Conservation (phyloP, 768 basidiomycete genomes). For the Lactarius tabidus region DNA sequence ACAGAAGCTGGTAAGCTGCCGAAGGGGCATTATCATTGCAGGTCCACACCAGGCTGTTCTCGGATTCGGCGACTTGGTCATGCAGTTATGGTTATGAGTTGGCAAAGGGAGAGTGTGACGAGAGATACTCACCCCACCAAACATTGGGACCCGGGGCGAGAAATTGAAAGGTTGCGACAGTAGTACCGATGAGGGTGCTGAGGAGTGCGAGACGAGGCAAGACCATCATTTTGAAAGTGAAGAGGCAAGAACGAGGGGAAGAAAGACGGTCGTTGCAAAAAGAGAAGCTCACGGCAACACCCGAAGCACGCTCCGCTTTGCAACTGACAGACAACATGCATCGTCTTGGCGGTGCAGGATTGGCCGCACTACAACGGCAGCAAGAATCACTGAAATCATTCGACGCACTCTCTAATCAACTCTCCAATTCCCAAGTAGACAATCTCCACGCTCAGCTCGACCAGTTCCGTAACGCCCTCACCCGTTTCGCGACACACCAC, state of each 20-base stretch:
- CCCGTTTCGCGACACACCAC: conserved; percentile 80
- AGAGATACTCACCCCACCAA: conserved; percentile 58
- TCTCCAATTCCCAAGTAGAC: conserved; percentile 73
- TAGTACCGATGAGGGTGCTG: conserved; percentile 39
- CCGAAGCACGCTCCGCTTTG: background rate
- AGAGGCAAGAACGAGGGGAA: conserved; percentile 12
- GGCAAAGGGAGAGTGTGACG: background rate
- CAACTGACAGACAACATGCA: conserved; percentile 44
- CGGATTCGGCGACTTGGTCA: conserved; percentile 48
- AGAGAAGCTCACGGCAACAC: conserved; percentile 8
- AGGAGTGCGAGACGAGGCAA: conserved; percentile 34
- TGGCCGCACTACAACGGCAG: conserved; percentile 88
- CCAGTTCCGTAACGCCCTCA: conserved; percentile 80
- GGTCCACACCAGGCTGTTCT: conserved; percentile 58
- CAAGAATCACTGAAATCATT: conserved; percentile 78
- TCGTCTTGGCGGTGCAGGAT: conserved; percentile 73
- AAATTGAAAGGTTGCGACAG: conserved; percentile 43
- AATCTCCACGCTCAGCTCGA: conserved; percentile 76
- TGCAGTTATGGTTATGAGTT: background rate
- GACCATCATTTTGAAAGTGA: conserved; percentile 31
- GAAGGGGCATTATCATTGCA: conserved; percentile 41
- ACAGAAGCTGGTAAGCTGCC: conserved; percentile 33
- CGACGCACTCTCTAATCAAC: conserved; percentile 70
- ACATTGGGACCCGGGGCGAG: conserved; percentile 40
- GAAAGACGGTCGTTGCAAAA: too few relatives aligned